phyloP scores from a whole-genome alignment of 179 eudicot genomes.

The Spinacia oleracea region DNA sequence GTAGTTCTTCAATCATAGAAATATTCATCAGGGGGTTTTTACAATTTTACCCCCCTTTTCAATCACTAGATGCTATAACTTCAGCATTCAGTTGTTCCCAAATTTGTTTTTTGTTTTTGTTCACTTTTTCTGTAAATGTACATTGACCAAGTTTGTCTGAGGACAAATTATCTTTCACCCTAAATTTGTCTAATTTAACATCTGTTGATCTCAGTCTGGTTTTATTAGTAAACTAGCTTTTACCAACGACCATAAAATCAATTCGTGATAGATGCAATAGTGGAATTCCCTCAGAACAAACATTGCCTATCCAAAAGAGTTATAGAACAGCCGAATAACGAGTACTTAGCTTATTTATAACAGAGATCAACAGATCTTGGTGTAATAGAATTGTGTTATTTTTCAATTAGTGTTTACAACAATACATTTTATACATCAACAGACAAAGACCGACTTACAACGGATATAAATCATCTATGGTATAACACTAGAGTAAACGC shows the following conservation, averaged over 20 bases:
- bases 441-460: neutral
- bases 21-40: neutral
- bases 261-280: no score
- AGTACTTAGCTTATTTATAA: no score
- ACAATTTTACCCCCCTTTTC: neutral
- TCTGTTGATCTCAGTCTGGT: no score
- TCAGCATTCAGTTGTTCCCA: neutral
- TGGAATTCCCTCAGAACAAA: no score
- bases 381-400: neutral
- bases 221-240: neutral
- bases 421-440: neutral
- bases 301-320: neutral
- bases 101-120: neutral
- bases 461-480: neutral
- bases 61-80: neutral
- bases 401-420: slow-evolving; percentile 5
- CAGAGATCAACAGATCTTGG: neutral
- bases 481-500: neutral
- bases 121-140: neutral
- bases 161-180: no score
- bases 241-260: neutral
- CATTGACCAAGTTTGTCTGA: neutral
- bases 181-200: no score
- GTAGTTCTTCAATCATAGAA: neutral
- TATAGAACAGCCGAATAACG: no score